Percentiles rank a stretch among this genome's conserved stretches.
phyloP scores from a whole-genome alignment of 164 flowering plant genomes.

The Liriodendron chinense region DNA sequence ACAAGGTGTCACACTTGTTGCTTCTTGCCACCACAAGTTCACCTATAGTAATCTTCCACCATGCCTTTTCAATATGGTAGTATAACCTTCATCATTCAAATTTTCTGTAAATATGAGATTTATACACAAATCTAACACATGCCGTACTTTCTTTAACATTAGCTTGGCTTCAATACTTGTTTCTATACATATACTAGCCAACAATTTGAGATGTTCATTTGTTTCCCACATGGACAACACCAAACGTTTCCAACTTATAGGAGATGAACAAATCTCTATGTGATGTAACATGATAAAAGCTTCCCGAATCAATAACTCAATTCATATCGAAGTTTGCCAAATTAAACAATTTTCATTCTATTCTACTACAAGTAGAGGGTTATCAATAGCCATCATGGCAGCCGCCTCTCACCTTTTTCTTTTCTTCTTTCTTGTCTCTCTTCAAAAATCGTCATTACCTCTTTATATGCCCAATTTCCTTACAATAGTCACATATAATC shows the following conservation, averaged over 20 bases:
- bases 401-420: background rate
- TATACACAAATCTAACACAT: background rate
- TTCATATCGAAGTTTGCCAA: background rate
- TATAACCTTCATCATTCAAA: slow-evolving; percentile 1
- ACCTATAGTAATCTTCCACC: background rate
- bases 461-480: background rate
- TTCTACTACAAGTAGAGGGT: background rate
- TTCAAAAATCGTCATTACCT: background rate
- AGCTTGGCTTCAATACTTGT: background rate
- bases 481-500: background rate
- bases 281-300: background rate
- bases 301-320: background rate
- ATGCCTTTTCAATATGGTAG: background rate
- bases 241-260: background rate
- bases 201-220: background rate
- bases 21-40: background rate
- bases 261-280: background rate
- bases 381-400: too few species aligned
- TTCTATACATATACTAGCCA: background rate
- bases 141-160: background rate
- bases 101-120: background rate
- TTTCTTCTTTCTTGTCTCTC: background rate
- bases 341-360: background rate
- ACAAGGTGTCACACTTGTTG: background rate
- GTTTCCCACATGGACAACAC: background rate